These are phyloP conservation scores for Daedaleopsis sinensis DNA, from an alignment of 768 basidiomycete genomes.

Conservation along the genomic window DNA sequence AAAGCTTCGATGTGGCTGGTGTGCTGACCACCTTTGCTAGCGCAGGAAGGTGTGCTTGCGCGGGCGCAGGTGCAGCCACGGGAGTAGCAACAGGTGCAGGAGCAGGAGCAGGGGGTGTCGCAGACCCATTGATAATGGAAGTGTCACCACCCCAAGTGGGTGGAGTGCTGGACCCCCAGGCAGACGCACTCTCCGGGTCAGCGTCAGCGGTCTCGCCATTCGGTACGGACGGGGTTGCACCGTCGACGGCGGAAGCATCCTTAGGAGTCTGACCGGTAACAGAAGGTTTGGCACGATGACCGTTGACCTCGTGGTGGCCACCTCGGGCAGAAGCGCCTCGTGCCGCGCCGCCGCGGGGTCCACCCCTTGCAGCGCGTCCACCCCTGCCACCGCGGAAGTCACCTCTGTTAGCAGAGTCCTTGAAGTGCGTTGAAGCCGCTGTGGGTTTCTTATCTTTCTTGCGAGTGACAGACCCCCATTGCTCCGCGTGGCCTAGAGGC, in stretches of 20 bases:
- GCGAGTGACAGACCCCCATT: conserved; percentile 82
- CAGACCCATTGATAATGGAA: conserved; percentile 30
- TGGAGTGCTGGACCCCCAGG: conserved; percentile 32
- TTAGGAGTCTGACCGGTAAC: conserved; percentile 25
- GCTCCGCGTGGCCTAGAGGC: conserved; percentile 65
- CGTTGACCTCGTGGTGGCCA: conserved; percentile 43
- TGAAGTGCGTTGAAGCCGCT: conserved; percentile 45
- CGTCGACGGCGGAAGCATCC: conserved; percentile 26
- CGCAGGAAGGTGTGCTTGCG: conserved; percentile 21
- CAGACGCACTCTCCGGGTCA: conserved; percentile 32
- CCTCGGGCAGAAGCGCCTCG: conserved; percentile 52
- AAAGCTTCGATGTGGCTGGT: conserved; percentile 75
- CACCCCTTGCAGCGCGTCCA: conserved; percentile 61
- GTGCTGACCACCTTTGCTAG: conserved; percentile 44
- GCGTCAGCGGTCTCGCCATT: conserved; percentile 35
- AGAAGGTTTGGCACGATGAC: conserved; percentile 39
- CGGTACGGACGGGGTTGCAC: conserved; percentile 26
- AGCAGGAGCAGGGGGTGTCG: conserved; percentile 25
- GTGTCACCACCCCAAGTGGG: conserved; percentile 33
- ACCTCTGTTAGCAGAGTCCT: conserved; percentile 52
- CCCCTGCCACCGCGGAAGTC: conserved; percentile 68
- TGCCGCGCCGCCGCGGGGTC: conserved; percentile 42
- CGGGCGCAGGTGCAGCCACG: conserved; percentile 37
- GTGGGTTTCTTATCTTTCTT: conserved; percentile 86
- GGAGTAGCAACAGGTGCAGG: conserved; percentile 35